Conservation (phyloP, 2,329 filamentous ascomycete genomes). For the Fusarium sterilihyphosum region DNA sequence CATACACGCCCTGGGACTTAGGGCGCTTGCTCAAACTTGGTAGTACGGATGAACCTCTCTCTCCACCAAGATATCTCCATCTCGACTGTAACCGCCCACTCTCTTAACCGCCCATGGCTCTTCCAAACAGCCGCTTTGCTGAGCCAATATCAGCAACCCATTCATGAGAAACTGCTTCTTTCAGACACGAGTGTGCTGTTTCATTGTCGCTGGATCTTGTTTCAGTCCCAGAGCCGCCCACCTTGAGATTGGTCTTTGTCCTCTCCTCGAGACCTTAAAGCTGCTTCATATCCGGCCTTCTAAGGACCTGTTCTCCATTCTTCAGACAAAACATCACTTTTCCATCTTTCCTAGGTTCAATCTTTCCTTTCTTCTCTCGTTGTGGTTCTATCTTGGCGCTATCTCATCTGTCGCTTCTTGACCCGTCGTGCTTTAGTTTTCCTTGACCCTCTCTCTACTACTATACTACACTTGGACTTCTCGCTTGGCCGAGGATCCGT, state of each 20-base stretch:
- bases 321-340: conserved; percentile 36
- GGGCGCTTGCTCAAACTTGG: conserved; percentile 42
- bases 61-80: conserved; percentile 6
- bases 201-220: conserved; percentile 55
- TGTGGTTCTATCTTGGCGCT: conserved; percentile 44
- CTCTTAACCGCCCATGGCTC: conserved; percentile 43
- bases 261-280: conserved; percentile 43
- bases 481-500: conserved; percentile 32
- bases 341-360: conserved; percentile 7
- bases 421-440: conserved; percentile 30
- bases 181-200: conserved; percentile 63
- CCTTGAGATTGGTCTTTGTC: conserved; percentile 44
- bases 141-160: conserved; percentile 63
- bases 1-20: neutral
- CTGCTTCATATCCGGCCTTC: conserved; percentile 45
- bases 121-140: conserved; percentile 56
- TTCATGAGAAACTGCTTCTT: conserved; percentile 52
- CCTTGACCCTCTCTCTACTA: conserved; percentile 28
- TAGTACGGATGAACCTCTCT: conserved; percentile 17
- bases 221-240: conserved; percentile 46
- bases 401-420: conserved; percentile 40
- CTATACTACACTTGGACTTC: conserved; percentile 19
- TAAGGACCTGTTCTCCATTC: conserved; percentile 37
- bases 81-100: conserved; percentile 37
- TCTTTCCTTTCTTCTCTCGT: conserved; percentile 36